Evolutionary conservation across 2,329 filamentous ascomycete genomes (phyloP).

Genomic region (Cordyceps fumosorosea): DNA sequence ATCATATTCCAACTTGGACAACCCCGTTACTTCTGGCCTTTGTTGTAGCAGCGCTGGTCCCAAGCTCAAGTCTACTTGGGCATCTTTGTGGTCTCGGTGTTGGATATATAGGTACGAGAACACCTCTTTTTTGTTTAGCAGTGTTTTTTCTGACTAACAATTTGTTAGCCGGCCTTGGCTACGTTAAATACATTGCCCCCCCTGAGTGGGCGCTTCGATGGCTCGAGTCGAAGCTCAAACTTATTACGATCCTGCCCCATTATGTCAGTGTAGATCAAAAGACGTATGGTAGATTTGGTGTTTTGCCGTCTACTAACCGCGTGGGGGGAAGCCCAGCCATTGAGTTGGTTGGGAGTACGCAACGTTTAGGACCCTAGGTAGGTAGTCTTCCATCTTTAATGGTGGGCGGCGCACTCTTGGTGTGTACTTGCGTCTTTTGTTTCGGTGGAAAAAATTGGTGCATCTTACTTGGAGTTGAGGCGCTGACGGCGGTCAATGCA

Average conservation of each 20-base stretch:
- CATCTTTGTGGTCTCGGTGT: constrained; percentile 78
- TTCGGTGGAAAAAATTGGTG: neutral
- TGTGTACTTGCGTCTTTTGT: neutral
- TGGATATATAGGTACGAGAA: constrained; percentile 75
- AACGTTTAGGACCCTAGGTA: constrained; percentile 59
- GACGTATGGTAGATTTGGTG: constrained; percentile 87
- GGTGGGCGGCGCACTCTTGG: neutral
- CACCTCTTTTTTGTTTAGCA: constrained; percentile 15
- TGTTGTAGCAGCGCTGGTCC: constrained; percentile 68
- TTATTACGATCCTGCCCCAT: constrained; percentile 77
- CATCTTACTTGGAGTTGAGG: constrained; percentile 7
- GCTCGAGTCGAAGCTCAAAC: constrained; percentile 81
- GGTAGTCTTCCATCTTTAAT: constrained; percentile 18
- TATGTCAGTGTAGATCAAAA: constrained; percentile 95
- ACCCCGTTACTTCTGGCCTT: constrained; percentile 74
- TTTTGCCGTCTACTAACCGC: constrained; percentile 58
- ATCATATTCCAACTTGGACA: constrained; percentile 84
- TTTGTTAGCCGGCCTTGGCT: constrained; percentile 69
- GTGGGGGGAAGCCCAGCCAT: constrained; percentile 41
- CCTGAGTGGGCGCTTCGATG: constrained; percentile 83
- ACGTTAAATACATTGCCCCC: constrained; percentile 81
- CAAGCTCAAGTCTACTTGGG: constrained; percentile 75
- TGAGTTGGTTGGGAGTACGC: constrained; percentile 54
- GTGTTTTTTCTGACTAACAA: neutral
- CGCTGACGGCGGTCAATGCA: neutral